Conservation (phyloP, 495 filamentous ascomycete genomes). For the Penicillium taxi region DNA sequence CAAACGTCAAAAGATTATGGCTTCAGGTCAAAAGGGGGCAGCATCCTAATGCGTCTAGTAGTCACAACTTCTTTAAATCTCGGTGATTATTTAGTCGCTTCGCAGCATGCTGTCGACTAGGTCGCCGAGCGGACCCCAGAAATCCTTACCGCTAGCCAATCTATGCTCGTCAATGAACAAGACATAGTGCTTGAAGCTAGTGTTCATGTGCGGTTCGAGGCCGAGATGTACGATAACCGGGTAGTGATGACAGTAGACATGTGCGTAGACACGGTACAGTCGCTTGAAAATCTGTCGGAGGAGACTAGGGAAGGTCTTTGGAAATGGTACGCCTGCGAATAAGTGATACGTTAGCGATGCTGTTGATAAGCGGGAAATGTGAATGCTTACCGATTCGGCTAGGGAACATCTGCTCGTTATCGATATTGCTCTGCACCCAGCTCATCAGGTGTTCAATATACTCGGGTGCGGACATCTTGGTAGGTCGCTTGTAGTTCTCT, state of each 20-base stretch:
- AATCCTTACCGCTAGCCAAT: conserved; percentile 86
- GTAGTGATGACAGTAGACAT: conserved; percentile 99
- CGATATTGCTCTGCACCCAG: conserved; percentile 92
- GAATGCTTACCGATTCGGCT: conserved; percentile 66
- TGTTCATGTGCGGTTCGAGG: conserved; percentile 95
- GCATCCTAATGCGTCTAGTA: conserved; percentile 6
- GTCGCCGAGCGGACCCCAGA: conserved; percentile 94
- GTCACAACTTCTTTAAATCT: background rate
- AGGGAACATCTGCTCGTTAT: conserved; percentile 91
- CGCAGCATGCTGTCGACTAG: conserved; percentile 94
- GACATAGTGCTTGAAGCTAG: conserved; percentile 98
- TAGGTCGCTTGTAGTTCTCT: conserved; percentile 86
- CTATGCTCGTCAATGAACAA: conserved; percentile 92
- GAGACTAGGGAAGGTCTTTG: conserved; percentile 79
- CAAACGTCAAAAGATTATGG: conserved; percentile 2
- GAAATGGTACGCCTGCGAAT: conserved; percentile 76
- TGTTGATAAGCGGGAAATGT: background rate
- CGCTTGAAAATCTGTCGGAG: conserved; percentile 96
- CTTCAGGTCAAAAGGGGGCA: conserved; percentile 5
- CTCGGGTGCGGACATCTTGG: conserved; percentile 93
- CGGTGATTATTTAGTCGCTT: conserved; percentile 60
- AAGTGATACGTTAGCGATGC: conserved; percentile 3
- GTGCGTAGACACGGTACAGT: conserved; percentile 95
- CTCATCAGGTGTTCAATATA: conserved; percentile 97
- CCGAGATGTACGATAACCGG: conserved; percentile 92